Base-by-base conservation (phyloP, 2,329 filamentous ascomycete species). In the Aspergillus candidus region DNA sequence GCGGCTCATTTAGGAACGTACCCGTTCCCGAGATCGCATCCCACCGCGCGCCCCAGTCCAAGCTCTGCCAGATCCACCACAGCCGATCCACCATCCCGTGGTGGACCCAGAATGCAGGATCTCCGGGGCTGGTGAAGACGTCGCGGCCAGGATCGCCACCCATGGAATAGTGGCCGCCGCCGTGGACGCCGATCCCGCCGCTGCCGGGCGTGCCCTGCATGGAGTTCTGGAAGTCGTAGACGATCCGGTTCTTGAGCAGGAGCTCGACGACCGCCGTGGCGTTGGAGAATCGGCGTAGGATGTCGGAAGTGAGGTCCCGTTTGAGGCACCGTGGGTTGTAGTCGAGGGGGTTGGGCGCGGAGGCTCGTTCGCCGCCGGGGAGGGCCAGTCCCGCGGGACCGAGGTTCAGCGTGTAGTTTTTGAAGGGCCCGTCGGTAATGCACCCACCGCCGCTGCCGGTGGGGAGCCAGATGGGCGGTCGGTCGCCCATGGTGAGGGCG, bases 61-160 rank as follows among this genome's bases (percentile, higher is more conserved):
- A 2, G 1, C 31, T 35, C 38, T 49, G 47, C 47, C 47, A 49
- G 11, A 36, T 43, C 4, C 35, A 33, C 44, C 44, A 49, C 2
- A 44, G 13, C 8, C 44, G 44, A 18, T 49, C 47, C n/a, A 49
- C 32, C 38, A 41, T 39, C 6, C 36, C 47, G 33, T 49, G 47
- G 15, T 49, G 47, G n/a, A 47, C n/a, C 15, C 15, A 49, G 15
- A 49, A 49, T 30, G 35, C 31, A 10, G 47, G 44, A 15, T 49
- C 47, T 5, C 33, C 40, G 2, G 47, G 41, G 5, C 43, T 47
- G 22, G 30, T 40, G 15, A 68, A 72, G 15, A 73, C 55, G 56
- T 76, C 73, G 14, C 68, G 66, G 2, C 67, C 70, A 0, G 66
- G 65, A 44, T 74, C 72, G 12, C 71, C 72, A 5, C 68, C 70